phyloP scores from a whole-genome alignment of 2,329 filamentous ascomycete genomes.

The Falciphora oryzae region DNA sequence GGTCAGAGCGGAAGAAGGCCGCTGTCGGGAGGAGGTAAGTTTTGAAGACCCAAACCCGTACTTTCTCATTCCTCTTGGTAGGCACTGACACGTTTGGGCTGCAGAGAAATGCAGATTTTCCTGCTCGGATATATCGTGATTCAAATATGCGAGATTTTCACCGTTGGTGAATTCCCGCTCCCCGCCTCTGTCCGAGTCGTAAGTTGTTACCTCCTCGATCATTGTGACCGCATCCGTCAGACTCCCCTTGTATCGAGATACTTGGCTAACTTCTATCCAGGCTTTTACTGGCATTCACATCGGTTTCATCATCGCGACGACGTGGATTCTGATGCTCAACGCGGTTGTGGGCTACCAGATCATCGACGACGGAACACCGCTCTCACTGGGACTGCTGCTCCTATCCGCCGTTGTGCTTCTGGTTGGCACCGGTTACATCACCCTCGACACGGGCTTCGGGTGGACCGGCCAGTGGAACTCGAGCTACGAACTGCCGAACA shows the following conservation, averaged over 20 bases:
- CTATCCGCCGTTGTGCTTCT: constrained; percentile 68
- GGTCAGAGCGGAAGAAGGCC: constrained; percentile 84
- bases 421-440: constrained; percentile 90
- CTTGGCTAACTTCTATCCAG: constrained; percentile 33
- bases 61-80: neutral
- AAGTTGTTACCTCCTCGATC: constrained; percentile 28
- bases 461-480: constrained; percentile 76
- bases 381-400: constrained; percentile 72
- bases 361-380: constrained; percentile 82
- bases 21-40: constrained; percentile 85
- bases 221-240: neutral
- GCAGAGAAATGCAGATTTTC: constrained; percentile 94
- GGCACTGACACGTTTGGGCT: constrained; percentile 13
- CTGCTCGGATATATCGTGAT: constrained; percentile 80
- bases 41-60: neutral
- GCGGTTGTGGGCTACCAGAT: constrained; percentile 89
- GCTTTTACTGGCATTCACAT: constrained; percentile 88
- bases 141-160: constrained; percentile 94
- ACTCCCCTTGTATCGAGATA: neutral
- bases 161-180: constrained; percentile 82
- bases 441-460: constrained; percentile 81
- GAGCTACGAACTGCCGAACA: constrained; percentile 54
- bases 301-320: constrained; percentile 78
- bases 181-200: constrained; percentile 61
- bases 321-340: constrained; percentile 89